A percentile compares a stretch with the other conserved stretches of the same genome.
Conservation (phyloP, 495 filamentous ascomycete genomes). For the Coniosporium apollinis region DNA sequence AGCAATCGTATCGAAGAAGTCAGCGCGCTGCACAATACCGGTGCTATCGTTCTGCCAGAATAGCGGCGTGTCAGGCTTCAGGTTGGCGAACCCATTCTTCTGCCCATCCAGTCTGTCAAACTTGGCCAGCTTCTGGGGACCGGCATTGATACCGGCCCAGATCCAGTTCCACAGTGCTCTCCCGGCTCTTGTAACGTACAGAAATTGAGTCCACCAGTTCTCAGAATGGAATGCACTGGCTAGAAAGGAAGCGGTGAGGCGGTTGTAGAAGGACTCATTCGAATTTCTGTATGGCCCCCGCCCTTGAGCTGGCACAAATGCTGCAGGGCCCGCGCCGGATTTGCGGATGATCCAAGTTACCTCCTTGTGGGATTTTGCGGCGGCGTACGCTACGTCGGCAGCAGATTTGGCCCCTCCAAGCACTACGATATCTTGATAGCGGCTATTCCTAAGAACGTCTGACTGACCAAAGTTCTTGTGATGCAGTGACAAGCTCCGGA, state of each 20-base stretch:
- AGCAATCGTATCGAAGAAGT: conserved; percentile 27
- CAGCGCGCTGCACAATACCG: conserved; percentile 20
- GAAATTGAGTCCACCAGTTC: conserved; percentile 19
- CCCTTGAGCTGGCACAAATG: conserved; percentile 13
- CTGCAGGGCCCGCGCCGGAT: conserved; percentile 22
- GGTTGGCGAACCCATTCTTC: conserved; percentile 18
- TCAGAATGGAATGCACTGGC: conserved; percentile 10
- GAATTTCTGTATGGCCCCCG: conserved; percentile 19
- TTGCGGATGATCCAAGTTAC: conserved; percentile 28
- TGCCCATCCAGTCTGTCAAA: conserved; percentile 10
- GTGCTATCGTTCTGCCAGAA: conserved; percentile 26
- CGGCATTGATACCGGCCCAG: conserved; percentile 6
- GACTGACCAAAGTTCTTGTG: conserved; percentile 26
- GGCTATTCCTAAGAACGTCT: conserved; percentile 12
- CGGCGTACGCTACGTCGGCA: conserved; percentile 27
- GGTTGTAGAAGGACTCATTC: conserved; percentile 7
- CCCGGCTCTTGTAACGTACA: conserved; percentile 18
- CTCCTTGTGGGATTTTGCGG: conserved; percentile 21
- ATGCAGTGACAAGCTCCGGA: conserved; percentile 24
- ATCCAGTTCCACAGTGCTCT: conserved; percentile 13
- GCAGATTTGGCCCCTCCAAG: conserved; percentile 29
- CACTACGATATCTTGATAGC: conserved; percentile 18
- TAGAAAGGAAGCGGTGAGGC: conserved; percentile 6
- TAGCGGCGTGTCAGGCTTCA: conserved; percentile 18
- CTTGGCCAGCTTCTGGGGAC: conserved; percentile 8